Evolutionary conservation across 345 rosid genomes (phyloP), one percentile per base, ranked within the genome.

Genomic region (Boechera divaricarpa): DNA sequence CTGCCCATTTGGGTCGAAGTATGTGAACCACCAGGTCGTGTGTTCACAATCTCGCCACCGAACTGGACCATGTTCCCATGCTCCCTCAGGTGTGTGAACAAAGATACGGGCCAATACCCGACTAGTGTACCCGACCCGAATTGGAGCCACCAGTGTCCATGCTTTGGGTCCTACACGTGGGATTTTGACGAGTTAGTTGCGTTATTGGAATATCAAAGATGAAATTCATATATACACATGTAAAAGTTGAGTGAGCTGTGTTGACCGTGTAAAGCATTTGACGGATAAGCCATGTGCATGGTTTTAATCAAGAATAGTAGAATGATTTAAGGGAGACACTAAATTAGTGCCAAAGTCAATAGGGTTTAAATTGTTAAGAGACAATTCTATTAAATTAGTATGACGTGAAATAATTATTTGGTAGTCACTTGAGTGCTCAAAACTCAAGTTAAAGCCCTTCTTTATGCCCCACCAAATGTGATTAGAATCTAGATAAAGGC

Each of bases 91-190:
- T 93, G 98, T 0, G 91, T 91, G 75, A 96, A 96, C 82, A 96
- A 57, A 49, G 88, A 84, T 13, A 95, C 81, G 1, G 99, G 99
- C 99, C 99, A 96, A 60, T 96, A 96, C 8, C 99, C 99, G 2
- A 96, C 97, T 51, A 96, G 76, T 47, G 91, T 81, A 16, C 99
- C 98, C 0, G 92, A 85, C 51, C 98, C 99, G 81, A 96, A 93
- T 83, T 96, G 96, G 49, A 96, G 87, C 99, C 99, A 96, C 99
- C 99, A 96, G 67, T 96, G 89, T n/a, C 99, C 98, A 41, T 93
- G 97, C 83, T 96, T 96, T 61, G 99, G 99, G 72, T 96, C 99
- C 99, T 96, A 39, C 24, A 21, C 24, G 24, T 21, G 1, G 24
- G 24, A 21, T 44, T 70, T 75, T 38, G 45, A 58, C 26, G 3